Percentiles rank a stretch among this genome's conserved stretches.
Conservation (phyloP, 2,329 filamentous ascomycete genomes). For the Exophiala aquamarina region DNA sequence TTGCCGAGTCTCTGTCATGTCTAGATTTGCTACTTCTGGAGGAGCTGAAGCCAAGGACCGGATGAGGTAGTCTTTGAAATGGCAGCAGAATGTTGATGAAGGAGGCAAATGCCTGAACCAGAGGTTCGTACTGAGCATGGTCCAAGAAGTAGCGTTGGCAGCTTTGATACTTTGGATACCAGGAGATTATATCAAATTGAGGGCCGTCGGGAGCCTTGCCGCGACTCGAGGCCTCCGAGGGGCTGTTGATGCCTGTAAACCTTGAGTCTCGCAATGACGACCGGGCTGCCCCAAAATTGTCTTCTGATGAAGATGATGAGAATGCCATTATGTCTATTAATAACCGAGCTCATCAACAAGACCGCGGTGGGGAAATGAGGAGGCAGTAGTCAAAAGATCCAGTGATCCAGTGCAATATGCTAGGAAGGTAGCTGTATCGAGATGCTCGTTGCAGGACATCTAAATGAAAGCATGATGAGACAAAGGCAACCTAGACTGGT, state of each 20-base stretch:
- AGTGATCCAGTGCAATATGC: no score
- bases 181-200: conserved; percentile 72
- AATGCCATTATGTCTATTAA: conserved; percentile 18
- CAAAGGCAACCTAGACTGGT: no score
- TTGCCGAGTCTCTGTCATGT: conserved; percentile 17
- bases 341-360: no score
- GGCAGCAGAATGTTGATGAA: conserved; percentile 91
- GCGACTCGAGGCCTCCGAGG: conserved; percentile 9
- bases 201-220: conserved; percentile 38
- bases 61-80: conserved; percentile 66
- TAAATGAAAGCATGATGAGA: no score
- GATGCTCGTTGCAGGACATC: no score
- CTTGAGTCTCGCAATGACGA: conserved; percentile 16
- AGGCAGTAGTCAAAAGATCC: no score
- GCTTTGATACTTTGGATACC: conserved; percentile 87
- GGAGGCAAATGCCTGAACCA: conserved; percentile 83
- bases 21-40: conserved; percentile 20
- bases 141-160: conserved; percentile 92
- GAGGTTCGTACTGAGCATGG: conserved; percentile 77
- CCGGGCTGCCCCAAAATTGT: conserved; percentile 15
- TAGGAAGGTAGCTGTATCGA: no score
- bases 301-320: conserved; percentile 28
- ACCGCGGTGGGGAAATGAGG: no score
- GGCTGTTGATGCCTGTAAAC: conserved; percentile 22
- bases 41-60: conserved; percentile 44